phyloP scores from a whole-genome alignment of 306 rosid genomes.

The Sicyos edulis region DNA sequence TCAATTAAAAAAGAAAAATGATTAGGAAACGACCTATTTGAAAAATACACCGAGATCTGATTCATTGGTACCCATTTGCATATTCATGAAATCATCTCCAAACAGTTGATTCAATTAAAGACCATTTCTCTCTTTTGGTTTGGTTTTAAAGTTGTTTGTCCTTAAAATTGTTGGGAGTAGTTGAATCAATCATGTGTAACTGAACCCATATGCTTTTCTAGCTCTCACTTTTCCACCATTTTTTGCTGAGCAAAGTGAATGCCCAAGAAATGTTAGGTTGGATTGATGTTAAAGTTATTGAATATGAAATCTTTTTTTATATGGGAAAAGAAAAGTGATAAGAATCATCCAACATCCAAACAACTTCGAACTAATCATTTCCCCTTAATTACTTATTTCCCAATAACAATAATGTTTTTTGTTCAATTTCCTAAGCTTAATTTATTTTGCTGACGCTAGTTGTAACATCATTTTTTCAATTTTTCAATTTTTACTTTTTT shows the following conservation, averaged over 20 bases:
- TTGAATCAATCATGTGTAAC: no score
- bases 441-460: not conserved
- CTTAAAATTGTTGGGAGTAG: no score
- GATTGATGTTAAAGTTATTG: conserved; percentile 13
- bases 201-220: no score
- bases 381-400: not conserved
- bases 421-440: not conserved
- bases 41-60: not conserved
- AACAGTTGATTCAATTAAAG: not conserved
- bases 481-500: no score
- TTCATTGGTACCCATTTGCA: no score
- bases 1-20: no score
- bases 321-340: conserved; percentile 10
- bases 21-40: no score
- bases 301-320: not conserved
- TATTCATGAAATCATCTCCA: conserved; percentile 2
- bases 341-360: conserved; percentile 10
- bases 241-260: conserved; percentile 1
- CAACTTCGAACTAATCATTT: not conserved
- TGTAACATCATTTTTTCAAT: no score
- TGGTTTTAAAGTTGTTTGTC: not conserved
- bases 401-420: conserved; percentile 7
- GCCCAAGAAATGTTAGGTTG: conserved; percentile 6
- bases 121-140: not conserved
- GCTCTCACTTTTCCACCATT: not conserved